phyloP scores from a whole-genome alignment of 2,329 filamentous ascomycete genomes.

The Colletotrichum musicola region DNA sequence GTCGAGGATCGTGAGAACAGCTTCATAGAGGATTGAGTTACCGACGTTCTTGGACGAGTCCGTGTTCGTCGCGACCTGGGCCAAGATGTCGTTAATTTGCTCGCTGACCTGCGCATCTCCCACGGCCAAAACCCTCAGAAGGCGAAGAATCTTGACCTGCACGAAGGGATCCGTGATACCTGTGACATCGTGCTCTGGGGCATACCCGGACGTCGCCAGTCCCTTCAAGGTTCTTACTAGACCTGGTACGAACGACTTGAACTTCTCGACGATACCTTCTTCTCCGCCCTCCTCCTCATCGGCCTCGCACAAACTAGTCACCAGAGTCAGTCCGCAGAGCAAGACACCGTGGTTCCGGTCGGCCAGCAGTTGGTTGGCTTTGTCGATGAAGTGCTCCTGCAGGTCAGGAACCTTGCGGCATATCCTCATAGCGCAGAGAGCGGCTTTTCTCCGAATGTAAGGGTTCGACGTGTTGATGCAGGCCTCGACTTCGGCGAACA shows the following conservation, averaged over 20 bases:
- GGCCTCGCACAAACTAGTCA: constrained; percentile 92
- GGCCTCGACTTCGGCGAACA: constrained; percentile 95
- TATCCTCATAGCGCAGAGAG: constrained; percentile 98
- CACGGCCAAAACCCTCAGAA: constrained; percentile 87
- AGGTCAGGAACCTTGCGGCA: constrained; percentile 97
- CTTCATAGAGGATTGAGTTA: constrained; percentile 97
- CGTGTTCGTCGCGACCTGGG: constrained; percentile 97
- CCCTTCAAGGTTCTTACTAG: constrained; percentile 93
- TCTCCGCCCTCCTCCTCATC: constrained; percentile 94
- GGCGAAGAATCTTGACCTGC: constrained; percentile 92
- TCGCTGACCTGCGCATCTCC: constrained; percentile 92
- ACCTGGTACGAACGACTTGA: constrained; percentile 85
- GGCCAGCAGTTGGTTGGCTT: constrained; percentile 86
- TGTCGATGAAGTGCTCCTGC: constrained; percentile 97
- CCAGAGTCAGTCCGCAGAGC: constrained; percentile 90
- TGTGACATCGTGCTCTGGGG: constrained; percentile 97
- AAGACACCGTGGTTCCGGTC: constrained; percentile 97
- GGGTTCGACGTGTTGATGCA: constrained; percentile 94
- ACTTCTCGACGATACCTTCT: constrained; percentile 89
- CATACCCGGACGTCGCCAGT: constrained; percentile 93
- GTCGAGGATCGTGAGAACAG: constrained; percentile 95
- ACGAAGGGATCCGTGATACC: constrained; percentile 98
- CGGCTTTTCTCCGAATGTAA: constrained; percentile 97
- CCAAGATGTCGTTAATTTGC: constrained; percentile 98
- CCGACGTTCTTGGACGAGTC: constrained; percentile 98